Evolutionary conservation across 208 protist species (phyloP).

Genomic region (Trypanosoma conorhini): DNA sequence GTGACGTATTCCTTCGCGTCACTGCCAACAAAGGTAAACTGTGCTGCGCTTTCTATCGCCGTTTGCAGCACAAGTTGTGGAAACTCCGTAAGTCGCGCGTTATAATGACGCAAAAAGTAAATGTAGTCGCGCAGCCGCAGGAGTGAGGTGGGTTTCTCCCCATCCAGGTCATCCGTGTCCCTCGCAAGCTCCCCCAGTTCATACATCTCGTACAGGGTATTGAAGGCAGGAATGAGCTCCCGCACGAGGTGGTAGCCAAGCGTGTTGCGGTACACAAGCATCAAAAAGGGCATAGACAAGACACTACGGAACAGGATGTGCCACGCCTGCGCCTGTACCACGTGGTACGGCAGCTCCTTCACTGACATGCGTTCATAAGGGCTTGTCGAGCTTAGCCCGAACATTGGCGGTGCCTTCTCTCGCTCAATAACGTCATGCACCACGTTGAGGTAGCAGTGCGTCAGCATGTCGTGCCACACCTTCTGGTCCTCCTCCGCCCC

Average conservation of each 20-base stretch:
- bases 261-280: slow-evolving; percentile 53
- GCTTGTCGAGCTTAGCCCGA: slow-evolving; percentile 21
- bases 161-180: slow-evolving; percentile 2
- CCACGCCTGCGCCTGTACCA: slow-evolving; percentile 33
- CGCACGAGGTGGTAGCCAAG: slow-evolving; percentile 68
- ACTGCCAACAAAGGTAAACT: slow-evolving; percentile 25
- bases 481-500: slow-evolving; percentile 40
- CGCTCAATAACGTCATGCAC: slow-evolving; percentile 32
- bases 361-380: slow-evolving; percentile 57
- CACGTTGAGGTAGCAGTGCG: slow-evolving; percentile 49
- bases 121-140: slow-evolving; percentile 65
- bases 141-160: slow-evolving; percentile 23
- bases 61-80: slow-evolving; percentile 56
- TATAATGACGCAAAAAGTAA: slow-evolving; percentile 72
- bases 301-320: slow-evolving; percentile 51
- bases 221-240: slow-evolving; percentile 70
- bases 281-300: slow-evolving; percentile 65
- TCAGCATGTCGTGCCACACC: slow-evolving; percentile 61
- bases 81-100: slow-evolving; percentile 44
- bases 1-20: slow-evolving; percentile 34
- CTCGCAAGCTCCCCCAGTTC: slow-evolving; percentile 45
- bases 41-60: slow-evolving; percentile 43
- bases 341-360: slow-evolving; percentile 75
- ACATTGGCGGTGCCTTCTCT: slow-evolving; percentile 11
- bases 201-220: slow-evolving; percentile 55